Conservation (phyloP, 192 early-diverging fungal genomes). For the Mortierella claussenii region DNA sequence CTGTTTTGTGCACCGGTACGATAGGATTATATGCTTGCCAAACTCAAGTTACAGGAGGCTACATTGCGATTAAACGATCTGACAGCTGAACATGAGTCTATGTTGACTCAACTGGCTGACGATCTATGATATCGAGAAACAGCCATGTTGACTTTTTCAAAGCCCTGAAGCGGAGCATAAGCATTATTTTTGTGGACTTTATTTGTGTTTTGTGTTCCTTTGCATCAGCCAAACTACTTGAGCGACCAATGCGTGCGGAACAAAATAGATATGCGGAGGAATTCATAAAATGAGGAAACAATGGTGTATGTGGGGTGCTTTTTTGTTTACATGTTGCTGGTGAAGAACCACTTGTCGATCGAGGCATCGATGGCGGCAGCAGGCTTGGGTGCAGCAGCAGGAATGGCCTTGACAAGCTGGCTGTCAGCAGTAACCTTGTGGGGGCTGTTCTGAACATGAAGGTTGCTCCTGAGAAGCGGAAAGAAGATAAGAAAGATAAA, state of each 20-base stretch:
- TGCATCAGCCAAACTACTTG: no score
- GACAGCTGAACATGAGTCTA: slow-evolving; percentile 19
- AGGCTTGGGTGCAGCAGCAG: slow-evolving; percentile 66
- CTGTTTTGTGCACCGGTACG: neutral
- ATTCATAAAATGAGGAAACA: no score
- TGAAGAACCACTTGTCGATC: slow-evolving; percentile 53
- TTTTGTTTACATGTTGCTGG: slow-evolving; percentile 38
- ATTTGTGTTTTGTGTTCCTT: no score
- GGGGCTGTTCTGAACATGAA: slow-evolving; percentile 75
- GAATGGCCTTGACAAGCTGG: slow-evolving; percentile 65
- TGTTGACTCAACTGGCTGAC: slow-evolving; percentile 24
- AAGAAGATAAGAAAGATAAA: neutral
- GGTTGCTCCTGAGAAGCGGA: slow-evolving; percentile 63
- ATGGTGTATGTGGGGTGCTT: no score
- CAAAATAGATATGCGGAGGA: no score
- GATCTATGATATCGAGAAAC: slow-evolving; percentile 14
- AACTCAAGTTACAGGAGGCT: slow-evolving; percentile 26
- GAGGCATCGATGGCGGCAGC: slow-evolving; percentile 82
- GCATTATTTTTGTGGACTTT: no score
- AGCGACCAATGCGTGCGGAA: no score
- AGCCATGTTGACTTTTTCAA: no score
- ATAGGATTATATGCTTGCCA: slow-evolving; percentile 40
- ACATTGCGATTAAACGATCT: slow-evolving; percentile 15
- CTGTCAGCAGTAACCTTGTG: slow-evolving; percentile 70
- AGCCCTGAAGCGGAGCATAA: no score